phyloP scores from a whole-genome alignment of 352 stramenopile species.

The Phytophthora vignae region DNA sequence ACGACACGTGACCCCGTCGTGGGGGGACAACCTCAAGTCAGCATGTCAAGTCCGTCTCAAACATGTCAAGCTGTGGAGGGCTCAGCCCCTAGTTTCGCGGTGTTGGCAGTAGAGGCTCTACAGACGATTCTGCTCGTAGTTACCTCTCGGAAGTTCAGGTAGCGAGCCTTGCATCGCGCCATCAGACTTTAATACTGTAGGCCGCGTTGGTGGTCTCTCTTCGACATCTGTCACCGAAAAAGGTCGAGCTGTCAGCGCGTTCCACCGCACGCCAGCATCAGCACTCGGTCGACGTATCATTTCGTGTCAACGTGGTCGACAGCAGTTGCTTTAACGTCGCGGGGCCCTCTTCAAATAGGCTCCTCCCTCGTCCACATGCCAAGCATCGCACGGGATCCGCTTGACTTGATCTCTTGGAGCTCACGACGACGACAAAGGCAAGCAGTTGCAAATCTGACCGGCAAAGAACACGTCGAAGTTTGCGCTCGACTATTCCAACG shows the following conservation, averaged over 20 bases:
- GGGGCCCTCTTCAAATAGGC: slow-evolving; percentile 23
- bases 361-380: slow-evolving; percentile 14
- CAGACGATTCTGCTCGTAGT: too few relatives aligned
- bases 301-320: slow-evolving; percentile 18
- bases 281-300: slow-evolving; percentile 22
- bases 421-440: slow-evolving; percentile 5
- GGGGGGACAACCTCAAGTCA: background rate
- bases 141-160: background rate
- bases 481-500: slow-evolving; percentile 4
- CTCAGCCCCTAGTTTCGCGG: too few relatives aligned
- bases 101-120: too few relatives aligned
- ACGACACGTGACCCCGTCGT: too few relatives aligned
- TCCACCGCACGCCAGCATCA: slow-evolving; percentile 29
- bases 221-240: slow-evolving; percentile 8
- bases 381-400: slow-evolving; percentile 3
- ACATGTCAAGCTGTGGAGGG: too few relatives aligned
- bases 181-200: background rate
- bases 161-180: background rate
- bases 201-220: too few relatives aligned
- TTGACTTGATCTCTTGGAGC: background rate
- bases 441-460: slow-evolving; percentile 35
- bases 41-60: background rate
- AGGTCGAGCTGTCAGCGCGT: slow-evolving; percentile 26
- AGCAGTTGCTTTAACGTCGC: background rate
- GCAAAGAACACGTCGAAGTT: background rate